phyloP scores from a whole-genome alignment of 176 grass and related monocot species.

The Triticum turgidum region DNA sequence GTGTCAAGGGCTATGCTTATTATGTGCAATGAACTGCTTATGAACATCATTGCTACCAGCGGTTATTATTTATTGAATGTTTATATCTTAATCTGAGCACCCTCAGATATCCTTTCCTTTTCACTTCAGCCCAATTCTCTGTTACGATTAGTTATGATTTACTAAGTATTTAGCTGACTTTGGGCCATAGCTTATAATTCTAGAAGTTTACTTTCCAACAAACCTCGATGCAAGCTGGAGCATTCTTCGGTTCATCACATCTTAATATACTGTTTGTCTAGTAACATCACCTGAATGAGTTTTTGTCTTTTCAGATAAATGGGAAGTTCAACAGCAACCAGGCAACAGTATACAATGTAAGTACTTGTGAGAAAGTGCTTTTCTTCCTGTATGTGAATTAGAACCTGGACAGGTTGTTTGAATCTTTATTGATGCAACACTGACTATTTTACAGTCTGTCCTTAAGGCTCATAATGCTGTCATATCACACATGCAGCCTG shows the following conservation, averaged over 20 bases:
- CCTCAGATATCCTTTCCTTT: conserved; percentile 11
- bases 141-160: conserved; percentile 14
- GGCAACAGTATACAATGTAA: conserved; percentile 82
- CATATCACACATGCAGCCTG: conserved; percentile 72
- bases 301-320: conserved; percentile 68
- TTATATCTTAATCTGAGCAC: neutral
- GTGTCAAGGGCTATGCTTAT: neutral
- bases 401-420: neutral
- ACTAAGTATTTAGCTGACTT: neutral
- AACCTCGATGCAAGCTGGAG: conserved; percentile 1
- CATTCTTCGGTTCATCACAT: conserved; percentile 14
- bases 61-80: neutral
- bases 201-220: conserved; percentile 12
- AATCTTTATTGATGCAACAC: conserved; percentile 10
- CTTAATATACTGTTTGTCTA: conserved; percentile 7
- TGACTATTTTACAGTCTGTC: conserved; percentile 62
- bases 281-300: conserved; percentile 9
- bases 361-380: conserved; percentile 36
- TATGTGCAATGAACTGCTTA: conserved; percentile 8
- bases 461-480: conserved; percentile 87
- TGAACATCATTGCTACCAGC: neutral
- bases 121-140: conserved; percentile 14
- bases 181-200: neutral
- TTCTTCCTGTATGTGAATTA: conserved; percentile 7
- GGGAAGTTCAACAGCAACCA: conserved; percentile 84